A percentile compares a stretch with the other conserved stretches of the same genome.
phyloP scores from a whole-genome alignment of 495 filamentous ascomycete genomes.

The Bombardia bombarda region DNA sequence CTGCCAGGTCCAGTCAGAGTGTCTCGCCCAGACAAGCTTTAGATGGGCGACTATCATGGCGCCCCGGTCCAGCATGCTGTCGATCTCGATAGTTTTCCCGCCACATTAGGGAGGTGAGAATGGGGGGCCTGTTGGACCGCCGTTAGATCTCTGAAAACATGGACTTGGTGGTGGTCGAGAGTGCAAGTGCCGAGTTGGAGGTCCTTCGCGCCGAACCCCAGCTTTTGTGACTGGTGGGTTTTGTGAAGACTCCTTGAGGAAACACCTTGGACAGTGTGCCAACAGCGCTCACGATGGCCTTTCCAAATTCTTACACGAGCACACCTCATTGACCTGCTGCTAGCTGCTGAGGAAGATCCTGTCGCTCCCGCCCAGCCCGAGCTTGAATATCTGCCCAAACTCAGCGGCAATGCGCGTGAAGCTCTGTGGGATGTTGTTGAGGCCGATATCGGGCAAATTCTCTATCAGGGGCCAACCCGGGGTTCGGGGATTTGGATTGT shows the following conservation, averaged over 20 bases:
- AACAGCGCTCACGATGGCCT: conserved; percentile 14
- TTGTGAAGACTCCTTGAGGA: conserved; percentile 54
- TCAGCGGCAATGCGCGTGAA: conserved; percentile 13
- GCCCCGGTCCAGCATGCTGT: conserved; percentile 32
- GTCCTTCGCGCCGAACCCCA: conserved; percentile 59
- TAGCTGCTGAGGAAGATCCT: conserved; percentile 39
- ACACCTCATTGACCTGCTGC: conserved; percentile 23
- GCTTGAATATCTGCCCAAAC: conserved; percentile 14
- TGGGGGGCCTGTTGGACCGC: conserved; percentile 34
- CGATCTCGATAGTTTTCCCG: conserved; percentile 51
- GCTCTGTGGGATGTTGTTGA: conserved; percentile 13
- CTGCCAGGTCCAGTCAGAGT: conserved; percentile 51
- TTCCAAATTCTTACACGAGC: not conserved
- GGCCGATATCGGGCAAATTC: conserved; percentile 20
- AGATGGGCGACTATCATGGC: conserved; percentile 53
- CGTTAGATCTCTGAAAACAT: conserved; percentile 51
- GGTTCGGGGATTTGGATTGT: no score
- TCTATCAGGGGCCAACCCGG: conserved; percentile 26
- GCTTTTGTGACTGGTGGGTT: conserved; percentile 40
- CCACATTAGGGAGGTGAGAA: conserved; percentile 41
- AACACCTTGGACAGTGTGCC: conserved; percentile 39
- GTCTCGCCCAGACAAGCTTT: conserved; percentile 52
- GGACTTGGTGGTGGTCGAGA: conserved; percentile 45
- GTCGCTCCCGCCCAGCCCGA: conserved; percentile 8
- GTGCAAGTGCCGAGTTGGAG: conserved; percentile 54